Percentiles rank a stretch among this genome's conserved stretches.
Conservation (phyloP, 257 asterid genomes). For the Thymus quinquecostatus region DNA sequence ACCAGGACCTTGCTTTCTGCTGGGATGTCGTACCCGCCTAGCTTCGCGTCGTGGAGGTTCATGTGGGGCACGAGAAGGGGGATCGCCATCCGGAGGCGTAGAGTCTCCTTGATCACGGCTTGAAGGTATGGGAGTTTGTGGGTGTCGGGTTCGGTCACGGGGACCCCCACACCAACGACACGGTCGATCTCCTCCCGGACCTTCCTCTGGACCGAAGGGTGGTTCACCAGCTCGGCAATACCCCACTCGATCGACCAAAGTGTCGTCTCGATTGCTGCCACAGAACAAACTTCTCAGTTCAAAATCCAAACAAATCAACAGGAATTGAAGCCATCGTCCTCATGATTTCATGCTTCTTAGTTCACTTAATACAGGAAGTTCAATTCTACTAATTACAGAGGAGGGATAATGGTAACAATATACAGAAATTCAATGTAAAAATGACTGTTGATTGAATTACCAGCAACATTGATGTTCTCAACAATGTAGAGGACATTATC, state of each 20-base stretch:
- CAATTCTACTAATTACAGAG: too few species aligned
- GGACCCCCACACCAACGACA: slow-evolving; percentile 44
- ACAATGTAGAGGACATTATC: slow-evolving; percentile 90
- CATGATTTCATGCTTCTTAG: too few species aligned
- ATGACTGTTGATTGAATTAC: slow-evolving; percentile 32
- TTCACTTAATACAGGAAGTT: too few species aligned
- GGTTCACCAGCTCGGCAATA: slow-evolving; percentile 67
- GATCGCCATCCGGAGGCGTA: slow-evolving; percentile 35
- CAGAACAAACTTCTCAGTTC: too few species aligned
- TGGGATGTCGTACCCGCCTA: slow-evolving; percentile 64
- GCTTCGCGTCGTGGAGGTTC: slow-evolving; percentile 74
- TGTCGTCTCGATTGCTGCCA: slow-evolving; percentile 23
- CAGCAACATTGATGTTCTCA: slow-evolving; percentile 92
- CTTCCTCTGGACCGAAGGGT: slow-evolving; percentile 61
- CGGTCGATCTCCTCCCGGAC: slow-evolving; percentile 59
- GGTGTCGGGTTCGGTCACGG: too few species aligned
- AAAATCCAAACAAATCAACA: too few species aligned
- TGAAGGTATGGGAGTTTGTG: slow-evolving; percentile 68
- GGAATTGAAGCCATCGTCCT: too few species aligned
- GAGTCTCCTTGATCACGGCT: slow-evolving; percentile 73
- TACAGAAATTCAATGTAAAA: too few species aligned
- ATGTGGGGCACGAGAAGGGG: slow-evolving; percentile 61
- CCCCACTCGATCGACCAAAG: slow-evolving; percentile 84
- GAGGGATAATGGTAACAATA: too few species aligned
- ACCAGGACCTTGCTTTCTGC: slow-evolving; percentile 74